A percentile compares a stretch with the other conserved stretches of the same genome.
These are phyloP conservation scores for Rhizopogon sp. DNA, from an alignment of 768 basidiomycete species.

Conservation along the genomic window DNA sequence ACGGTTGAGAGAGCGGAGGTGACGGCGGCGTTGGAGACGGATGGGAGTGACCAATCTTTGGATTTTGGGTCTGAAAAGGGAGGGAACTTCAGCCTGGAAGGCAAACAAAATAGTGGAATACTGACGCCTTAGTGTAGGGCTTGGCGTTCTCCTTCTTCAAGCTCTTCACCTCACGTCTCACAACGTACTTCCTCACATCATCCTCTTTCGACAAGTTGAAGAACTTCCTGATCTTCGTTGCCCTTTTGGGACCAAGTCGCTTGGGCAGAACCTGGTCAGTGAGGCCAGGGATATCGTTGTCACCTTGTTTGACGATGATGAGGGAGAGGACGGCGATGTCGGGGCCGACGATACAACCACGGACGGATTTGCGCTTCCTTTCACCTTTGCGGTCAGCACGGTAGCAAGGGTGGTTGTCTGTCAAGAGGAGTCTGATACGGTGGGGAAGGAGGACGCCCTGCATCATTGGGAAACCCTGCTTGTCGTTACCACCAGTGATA, in stretches of 20 bases:
- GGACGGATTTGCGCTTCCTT: slow-evolving; percentile 98
- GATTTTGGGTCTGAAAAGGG: slow-evolving; percentile 75
- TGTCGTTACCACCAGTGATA: slow-evolving; percentile 98
- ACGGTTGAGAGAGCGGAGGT: slow-evolving; percentile 83
- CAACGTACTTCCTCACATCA: slow-evolving; percentile 97
- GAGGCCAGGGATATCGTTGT: slow-evolving; percentile 82
- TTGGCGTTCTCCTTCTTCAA: slow-evolving; percentile 87
- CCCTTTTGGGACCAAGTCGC: slow-evolving; percentile 94
- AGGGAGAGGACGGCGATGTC: slow-evolving; percentile 94
- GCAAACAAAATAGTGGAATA: slow-evolving; percentile 13
- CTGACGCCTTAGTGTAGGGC: slow-evolving; percentile 95
- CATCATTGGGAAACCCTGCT: slow-evolving; percentile 99
- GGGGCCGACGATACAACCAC: slow-evolving; percentile 95
- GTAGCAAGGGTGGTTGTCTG: slow-evolving; percentile 98
- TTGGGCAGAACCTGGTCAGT: slow-evolving; percentile 93
- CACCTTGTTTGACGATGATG: slow-evolving; percentile 96
- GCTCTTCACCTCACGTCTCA: slow-evolving; percentile 86
- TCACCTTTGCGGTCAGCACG: slow-evolving; percentile 88
- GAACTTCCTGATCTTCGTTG: slow-evolving; percentile 95
- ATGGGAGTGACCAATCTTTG: slow-evolving; percentile 94
- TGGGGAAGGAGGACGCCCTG: slow-evolving; percentile 94
- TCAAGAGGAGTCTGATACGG: slow-evolving; percentile 90
- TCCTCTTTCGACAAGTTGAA: slow-evolving; percentile 98
- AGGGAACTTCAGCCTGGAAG: slow-evolving; percentile 3
- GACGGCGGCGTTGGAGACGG: slow-evolving; percentile 94